Evolutionary conservation across 345 rosid species (phyloP), one percentile per base, ranked within the genome.

Genomic region (Boechera retrofracta): DNA sequence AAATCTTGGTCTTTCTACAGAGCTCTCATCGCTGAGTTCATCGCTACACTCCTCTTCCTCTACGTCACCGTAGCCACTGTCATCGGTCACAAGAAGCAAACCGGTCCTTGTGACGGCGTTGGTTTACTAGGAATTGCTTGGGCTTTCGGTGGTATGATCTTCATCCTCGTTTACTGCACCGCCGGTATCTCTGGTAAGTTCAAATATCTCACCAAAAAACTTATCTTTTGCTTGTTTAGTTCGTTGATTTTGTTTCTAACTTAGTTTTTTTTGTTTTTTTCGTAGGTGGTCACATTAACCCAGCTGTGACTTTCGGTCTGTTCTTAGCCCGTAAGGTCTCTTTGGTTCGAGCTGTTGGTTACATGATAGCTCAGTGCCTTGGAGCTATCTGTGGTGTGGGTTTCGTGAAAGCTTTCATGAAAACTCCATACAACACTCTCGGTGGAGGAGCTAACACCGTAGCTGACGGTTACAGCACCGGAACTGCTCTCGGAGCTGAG

Each of bases 11-110:
- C 98, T 28, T 91, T 93, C 73, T 85, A 91, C 88, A 85, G 98
- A 67, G 97, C 98, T 47, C 86, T 93, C 80, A 88, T 93, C 70
- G 98, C 98, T 4, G 98, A 93, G 94, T 91, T 93, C 74, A 68
- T 93, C 6, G 98, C 98, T 75, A 93, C 98, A 0, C 92, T 93
- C 12, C 97, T 93, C 70, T 93, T 93, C 88, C 96, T 93, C 63
- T 94, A 91, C 80, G 79, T 94, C 15, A 81, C 87, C 13, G 77
- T 94, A 16, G 98, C 98, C 11, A 88, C 97, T 5, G 97, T 91
- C 7, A 87, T 94, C 67, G 98, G 97, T 55, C 81, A 88, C 85
- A 79, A 82, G 84, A 89, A 86, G 16, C 91, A 88, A 74, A 33
- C 68, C 2, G 87, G 72, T 28, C 81, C 92, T 0, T 93, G 98